phyloP scores from a whole-genome alignment of 2,329 filamentous ascomycete species.

The Diplodia intermedia region DNA sequence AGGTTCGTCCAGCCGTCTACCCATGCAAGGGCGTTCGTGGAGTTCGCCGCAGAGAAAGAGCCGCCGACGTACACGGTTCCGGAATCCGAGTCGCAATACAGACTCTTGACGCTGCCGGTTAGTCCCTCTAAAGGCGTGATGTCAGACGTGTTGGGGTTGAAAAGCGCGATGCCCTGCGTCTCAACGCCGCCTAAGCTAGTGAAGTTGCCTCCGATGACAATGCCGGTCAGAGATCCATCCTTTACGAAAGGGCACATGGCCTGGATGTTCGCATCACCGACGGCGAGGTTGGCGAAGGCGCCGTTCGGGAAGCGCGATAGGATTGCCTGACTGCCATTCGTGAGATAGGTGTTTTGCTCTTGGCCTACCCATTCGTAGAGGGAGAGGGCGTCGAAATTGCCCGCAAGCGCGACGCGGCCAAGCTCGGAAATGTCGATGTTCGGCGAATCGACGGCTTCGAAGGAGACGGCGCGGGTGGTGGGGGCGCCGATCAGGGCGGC shows the following conservation, averaged over 20 bases:
- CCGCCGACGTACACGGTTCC: constrained; percentile 91
- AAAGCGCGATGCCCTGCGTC: constrained; percentile 79
- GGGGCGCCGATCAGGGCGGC: constrained; percentile 36
- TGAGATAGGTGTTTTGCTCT: constrained; percentile 68
- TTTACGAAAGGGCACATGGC: constrained; percentile 82
- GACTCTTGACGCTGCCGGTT: constrained; percentile 78
- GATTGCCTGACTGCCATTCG: constrained; percentile 82
- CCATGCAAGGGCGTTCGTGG: constrained; percentile 91
- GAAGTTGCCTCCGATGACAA: constrained; percentile 93
- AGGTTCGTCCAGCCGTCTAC: constrained; percentile 76
- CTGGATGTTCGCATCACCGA: constrained; percentile 83
- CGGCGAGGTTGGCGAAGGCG: constrained; percentile 74
- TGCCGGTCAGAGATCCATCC: constrained; percentile 71
- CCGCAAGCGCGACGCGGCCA: constrained; percentile 83
- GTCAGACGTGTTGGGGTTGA: constrained; percentile 73
- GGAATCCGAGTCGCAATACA: constrained; percentile 80
- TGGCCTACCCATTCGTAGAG: constrained; percentile 87
- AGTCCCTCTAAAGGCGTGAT: constrained; percentile 81
- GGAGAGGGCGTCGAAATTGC: constrained; percentile 90
- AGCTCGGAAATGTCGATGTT: constrained; percentile 80
- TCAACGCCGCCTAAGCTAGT: constrained; percentile 81
- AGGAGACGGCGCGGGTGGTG: constrained; percentile 51
- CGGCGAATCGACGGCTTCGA: constrained; percentile 68
- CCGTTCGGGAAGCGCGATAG: constrained; percentile 86
- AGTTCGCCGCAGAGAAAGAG: constrained; percentile 78